phyloP scores from a whole-genome alignment of 306 rosid genomes.

The Phaseolus lunatus region DNA sequence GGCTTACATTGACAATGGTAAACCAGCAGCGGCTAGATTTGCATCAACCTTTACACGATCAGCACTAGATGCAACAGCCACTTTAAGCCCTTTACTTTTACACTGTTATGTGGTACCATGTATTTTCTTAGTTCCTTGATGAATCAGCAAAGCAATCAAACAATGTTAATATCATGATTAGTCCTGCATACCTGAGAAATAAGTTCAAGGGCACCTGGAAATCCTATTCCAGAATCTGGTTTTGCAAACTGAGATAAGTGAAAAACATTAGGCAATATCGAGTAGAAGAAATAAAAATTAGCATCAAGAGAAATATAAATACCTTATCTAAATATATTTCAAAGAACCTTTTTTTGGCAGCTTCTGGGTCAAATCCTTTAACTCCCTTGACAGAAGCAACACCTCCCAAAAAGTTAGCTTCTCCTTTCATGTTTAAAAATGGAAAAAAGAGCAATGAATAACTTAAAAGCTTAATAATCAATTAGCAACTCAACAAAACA shows the following conservation, averaged over 20 bases:
- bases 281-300: conserved; percentile 23
- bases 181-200: conserved; percentile 74
- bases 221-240: conserved; percentile 94
- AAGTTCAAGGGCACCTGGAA: conserved; percentile 94
- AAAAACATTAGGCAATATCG: conserved; percentile 34
- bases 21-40: conserved; percentile 88
- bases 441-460: conserved; percentile 33
- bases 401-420: conserved; percentile 95
- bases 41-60: conserved; percentile 98
- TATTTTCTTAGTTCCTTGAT: conserved; percentile 40
- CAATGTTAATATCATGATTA: conserved; percentile 8
- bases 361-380: conserved; percentile 72
- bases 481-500: conserved; percentile 36
- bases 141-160: conserved; percentile 43
- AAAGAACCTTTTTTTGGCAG: conserved; percentile 87
- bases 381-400: conserved; percentile 91
- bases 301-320: conserved; percentile 30
- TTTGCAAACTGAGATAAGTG: conserved; percentile 80
- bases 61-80: conserved; percentile 99
- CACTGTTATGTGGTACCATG: conserved; percentile 61
- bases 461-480: conserved; percentile 36
- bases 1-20: conserved; percentile 86
- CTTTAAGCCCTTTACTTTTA: conserved; percentile 91
- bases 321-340: conserved; percentile 94
- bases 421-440: conserved; percentile 64